Conservation (phyloP, 495 filamentous ascomycete species). For the Pseudoneurospora amorphoporcata region DNA sequence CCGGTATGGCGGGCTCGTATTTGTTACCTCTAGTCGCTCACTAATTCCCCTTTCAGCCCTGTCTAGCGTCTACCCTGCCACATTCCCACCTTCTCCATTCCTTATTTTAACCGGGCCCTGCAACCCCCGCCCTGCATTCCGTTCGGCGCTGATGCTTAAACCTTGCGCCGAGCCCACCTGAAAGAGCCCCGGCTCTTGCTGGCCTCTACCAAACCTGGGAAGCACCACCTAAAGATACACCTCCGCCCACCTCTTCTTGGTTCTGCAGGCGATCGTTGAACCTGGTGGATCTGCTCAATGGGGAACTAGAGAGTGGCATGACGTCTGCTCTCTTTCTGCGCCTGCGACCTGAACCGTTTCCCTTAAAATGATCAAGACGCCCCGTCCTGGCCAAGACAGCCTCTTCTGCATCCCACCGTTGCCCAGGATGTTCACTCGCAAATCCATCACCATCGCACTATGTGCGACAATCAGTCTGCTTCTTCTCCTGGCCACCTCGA, state of each 20-base stretch:
- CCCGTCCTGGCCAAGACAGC: background rate
- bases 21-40: background rate
- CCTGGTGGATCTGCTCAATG: background rate
- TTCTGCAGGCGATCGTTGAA: background rate
- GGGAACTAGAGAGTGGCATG: background rate
- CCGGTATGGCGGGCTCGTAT: background rate
- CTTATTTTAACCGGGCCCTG: background rate
- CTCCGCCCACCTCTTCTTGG: background rate
- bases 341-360: background rate
- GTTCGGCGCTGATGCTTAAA: background rate
- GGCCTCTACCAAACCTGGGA: background rate
- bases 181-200: background rate
- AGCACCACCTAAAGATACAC: background rate
- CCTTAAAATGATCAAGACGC: background rate
- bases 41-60: background rate
- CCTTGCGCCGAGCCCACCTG: background rate
- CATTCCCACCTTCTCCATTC: background rate
- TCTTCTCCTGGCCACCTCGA: slow-evolving; percentile 18
- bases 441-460: slow-evolving; percentile 8
- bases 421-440: slow-evolving; percentile 14
- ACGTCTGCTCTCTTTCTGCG: background rate
- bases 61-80: background rate
- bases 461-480: slow-evolving; percentile 13
- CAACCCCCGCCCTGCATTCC: background rate
- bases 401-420: background rate